Base-by-base conservation (phyloP, 1,284 basidiomycete genomes). In the Malassezia pachydermatis region DNA sequence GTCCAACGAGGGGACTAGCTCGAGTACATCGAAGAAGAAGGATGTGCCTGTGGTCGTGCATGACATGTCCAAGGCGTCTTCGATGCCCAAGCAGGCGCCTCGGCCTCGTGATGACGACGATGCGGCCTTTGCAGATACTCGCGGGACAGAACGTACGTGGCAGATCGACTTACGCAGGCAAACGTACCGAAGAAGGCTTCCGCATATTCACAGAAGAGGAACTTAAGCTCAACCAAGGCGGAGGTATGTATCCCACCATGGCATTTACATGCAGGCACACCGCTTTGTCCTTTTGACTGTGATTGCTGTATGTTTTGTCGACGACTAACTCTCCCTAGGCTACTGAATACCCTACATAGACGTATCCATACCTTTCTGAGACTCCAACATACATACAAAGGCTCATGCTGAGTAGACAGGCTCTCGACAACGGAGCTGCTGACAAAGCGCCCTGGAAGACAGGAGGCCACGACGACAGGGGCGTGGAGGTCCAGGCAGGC, bases 251-350 rank as follows among this genome's bases (percentile, higher is more conserved):
- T 2, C n/a, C n/a, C n/a, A 19, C 7, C 10, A 11, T 27, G 13
- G 24, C 16, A 34, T 38, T 14, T 16, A 13, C 2, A 35, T 20
- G 7, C 27, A 52, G 50, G 24, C 28, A 52, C 50, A 6, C 50
- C 50, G 23, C 32, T 47, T 1, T 52, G 50, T 37, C 50, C 50
- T 4, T 52, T 52, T 30, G 50, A 52, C 35, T 52, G 50, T 28
- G 34, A 47, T 14, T 52, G 50, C 50, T 52, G 50, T 52, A 38
- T 11, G 50, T 46, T n/a, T n/a, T n/a, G n/a, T n/a, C n/a, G 35
- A 13, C 10, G 1, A 20, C 30, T 28, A 2, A 41, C 49, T 24
- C n/a, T 22, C 27, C 16, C 19, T 30, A 47, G 45, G 45, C 23
- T 47, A 33, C 32, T 47, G 24, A 33, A 29, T 29, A 32, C 25